These are phyloP conservation scores for Scutellaria barbata DNA, from an alignment of 257 asterid species.

Conservation along the genomic window DNA sequence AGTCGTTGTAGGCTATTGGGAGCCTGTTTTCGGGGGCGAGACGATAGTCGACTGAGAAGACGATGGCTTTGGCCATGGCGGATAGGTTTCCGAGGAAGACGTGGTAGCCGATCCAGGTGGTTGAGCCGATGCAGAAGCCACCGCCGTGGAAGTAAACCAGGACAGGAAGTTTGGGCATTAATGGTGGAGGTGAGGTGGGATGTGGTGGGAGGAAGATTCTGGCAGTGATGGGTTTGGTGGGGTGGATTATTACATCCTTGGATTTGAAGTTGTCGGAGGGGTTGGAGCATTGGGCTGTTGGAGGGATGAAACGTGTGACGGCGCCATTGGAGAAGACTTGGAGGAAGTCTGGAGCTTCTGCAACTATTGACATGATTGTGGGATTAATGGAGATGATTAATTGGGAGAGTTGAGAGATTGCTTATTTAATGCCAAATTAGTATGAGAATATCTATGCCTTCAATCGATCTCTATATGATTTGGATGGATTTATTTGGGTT, in stretches of 20 bases:
- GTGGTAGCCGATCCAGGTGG: no score
- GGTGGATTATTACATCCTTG: conserved; percentile 59
- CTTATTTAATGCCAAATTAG: not conserved
- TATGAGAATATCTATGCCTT: no score
- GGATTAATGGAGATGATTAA: no score
- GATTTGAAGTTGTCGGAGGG: conserved; percentile 55
- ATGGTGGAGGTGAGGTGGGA: conserved; percentile 14
- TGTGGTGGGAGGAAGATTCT: no score
- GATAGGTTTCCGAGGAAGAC: conserved; percentile 66
- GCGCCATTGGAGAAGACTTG: conserved; percentile 68
- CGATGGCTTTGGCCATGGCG: conserved; percentile 45
- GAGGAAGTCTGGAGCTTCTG: conserved; percentile 60
- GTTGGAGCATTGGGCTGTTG: no score
- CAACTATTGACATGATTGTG: no score
- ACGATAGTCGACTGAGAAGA: conserved; percentile 76
- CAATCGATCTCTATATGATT: no score
- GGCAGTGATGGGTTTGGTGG: no score
- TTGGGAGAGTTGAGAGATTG: not conserved
- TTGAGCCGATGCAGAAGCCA: no score
- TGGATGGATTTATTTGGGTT: not conserved
- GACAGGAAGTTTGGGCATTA: conserved; percentile 50
- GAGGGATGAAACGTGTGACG: conserved; percentile 51
- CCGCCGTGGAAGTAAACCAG: conserved; percentile 88
- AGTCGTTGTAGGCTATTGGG: conserved; percentile 71
- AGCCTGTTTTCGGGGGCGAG: conserved; percentile 86